A percentile compares a stretch with the other conserved stretches of the same genome.
These are phyloP conservation scores for Chaetomiaceae sp. DNA, from an alignment of 2,329 filamentous ascomycete species.

Conservation along the genomic window DNA sequence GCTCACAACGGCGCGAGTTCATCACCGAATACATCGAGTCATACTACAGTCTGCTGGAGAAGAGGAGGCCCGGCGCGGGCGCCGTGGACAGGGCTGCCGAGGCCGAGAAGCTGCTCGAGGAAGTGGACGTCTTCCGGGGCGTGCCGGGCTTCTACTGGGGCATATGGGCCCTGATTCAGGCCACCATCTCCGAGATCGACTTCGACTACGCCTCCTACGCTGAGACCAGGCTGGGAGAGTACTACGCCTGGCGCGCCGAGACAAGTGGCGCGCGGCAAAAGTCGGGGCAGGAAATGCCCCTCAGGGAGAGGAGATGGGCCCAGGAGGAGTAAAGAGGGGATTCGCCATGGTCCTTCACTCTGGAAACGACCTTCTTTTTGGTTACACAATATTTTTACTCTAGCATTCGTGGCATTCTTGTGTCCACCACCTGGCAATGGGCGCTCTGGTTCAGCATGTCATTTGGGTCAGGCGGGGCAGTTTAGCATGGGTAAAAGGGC, in stretches of 20 bases:
- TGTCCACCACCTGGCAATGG: not conserved
- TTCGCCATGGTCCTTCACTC: not conserved
- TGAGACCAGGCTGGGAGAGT: conserved; percentile 79
- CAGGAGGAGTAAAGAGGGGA: conserved; percentile 41
- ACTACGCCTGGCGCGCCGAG: conserved; percentile 86
- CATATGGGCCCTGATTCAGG: conserved; percentile 93
- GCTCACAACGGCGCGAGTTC: conserved; percentile 71
- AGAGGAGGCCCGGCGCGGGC: conserved; percentile 31
- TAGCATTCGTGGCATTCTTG: not conserved
- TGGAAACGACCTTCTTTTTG: not conserved
- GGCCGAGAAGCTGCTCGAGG: conserved; percentile 62
- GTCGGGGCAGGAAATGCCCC: conserved; percentile 55
- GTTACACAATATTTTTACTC: not conserved
- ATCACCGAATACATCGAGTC: conserved; percentile 75
- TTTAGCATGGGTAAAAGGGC: conserved; percentile 17
- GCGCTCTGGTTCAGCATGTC: conserved; percentile 4
- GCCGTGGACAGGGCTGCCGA: conserved; percentile 54
- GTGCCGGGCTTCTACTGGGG: conserved; percentile 90
- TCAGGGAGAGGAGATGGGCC: conserved; percentile 79
- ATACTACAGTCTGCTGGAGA: conserved; percentile 56
- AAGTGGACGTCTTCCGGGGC: conserved; percentile 84
- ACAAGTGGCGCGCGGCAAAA: conserved; percentile 54
- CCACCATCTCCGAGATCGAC: conserved; percentile 88
- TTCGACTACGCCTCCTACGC: conserved; percentile 96
- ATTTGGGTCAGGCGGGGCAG: not conserved